Conservation (phyloP, 179 eudicot genomes). For the Corrigiola litoralis region DNA sequence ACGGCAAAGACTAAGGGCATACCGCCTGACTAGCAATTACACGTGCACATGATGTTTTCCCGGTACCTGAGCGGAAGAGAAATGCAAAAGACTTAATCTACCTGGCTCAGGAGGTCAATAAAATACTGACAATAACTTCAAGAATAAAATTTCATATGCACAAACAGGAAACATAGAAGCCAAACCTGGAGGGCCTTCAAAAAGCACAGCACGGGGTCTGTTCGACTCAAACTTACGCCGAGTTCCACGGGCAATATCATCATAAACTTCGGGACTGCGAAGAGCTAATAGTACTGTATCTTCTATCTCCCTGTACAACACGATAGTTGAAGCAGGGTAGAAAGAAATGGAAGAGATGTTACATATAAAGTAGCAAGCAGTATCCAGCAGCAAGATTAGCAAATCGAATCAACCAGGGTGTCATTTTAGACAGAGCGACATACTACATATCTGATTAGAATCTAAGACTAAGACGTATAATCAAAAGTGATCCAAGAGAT, state of each 20-base stretch:
- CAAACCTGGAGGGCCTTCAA: slow-evolving; percentile 99
- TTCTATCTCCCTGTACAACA: slow-evolving; percentile 63
- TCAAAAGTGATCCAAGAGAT: neutral
- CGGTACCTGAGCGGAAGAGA: slow-evolving; percentile 68
- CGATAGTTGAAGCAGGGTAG: neutral
- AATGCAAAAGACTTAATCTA: neutral
- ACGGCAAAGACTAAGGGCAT: slow-evolving; percentile 28
- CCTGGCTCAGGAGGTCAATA: neutral
- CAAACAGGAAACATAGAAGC: neutral
- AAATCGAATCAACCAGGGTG: neutral
- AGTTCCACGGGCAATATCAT: slow-evolving; percentile 97
- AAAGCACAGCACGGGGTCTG: slow-evolving; percentile 92
- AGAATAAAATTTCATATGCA: neutral
- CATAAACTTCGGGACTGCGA: slow-evolving; percentile 91
- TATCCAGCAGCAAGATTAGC: neutral
- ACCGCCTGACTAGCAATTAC: slow-evolving; percentile 96
- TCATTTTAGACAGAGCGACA: neutral
- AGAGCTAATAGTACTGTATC: slow-evolving; percentile 85
- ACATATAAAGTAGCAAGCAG: neutral
- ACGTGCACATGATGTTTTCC: slow-evolving; percentile 98
- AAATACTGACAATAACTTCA: neutral
- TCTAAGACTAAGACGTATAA: neutral
- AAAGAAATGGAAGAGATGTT: neutral
- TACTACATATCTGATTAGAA: neutral
- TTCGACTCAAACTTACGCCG: slow-evolving; percentile 85